Base-by-base conservation (phyloP, 2,329 filamentous ascomycete species). In the Monosporascus ibericus region DNA sequence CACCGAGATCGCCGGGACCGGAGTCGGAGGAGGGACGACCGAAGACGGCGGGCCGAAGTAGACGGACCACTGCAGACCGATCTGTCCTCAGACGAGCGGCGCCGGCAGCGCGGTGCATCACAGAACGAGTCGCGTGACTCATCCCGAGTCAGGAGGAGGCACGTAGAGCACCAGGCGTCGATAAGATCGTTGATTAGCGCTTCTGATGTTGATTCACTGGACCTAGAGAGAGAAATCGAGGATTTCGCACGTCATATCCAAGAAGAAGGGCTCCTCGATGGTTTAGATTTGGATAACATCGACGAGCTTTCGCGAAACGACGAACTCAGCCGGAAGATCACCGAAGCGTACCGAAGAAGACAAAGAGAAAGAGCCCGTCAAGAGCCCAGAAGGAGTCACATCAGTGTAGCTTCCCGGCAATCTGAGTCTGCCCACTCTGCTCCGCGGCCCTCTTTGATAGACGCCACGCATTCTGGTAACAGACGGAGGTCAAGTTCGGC, bases 231-330 rank as follows among this genome's bases (percentile, higher is more conserved):
- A 55, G 91, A 96, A 66, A 95, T 96, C 54, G 82, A 94, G 60
- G 90, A 94, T 55, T 95, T 96, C 62, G 81, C 95, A 59, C 82
- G 90, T 44, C 90, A 95, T 65, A 96, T 95, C 54, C 80, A 92
- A 60, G 87, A 92, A 58, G 90, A 96, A 64, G 91, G 92, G 0
- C 72, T 96, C 20, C 71, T 96, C 36, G 90, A 96, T 62, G 92
- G 90, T 18, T 84, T 96, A 47, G 92, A 96, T 65, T 73, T 96
- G 51, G 88, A 94, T 62, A 92, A 92, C 58, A 84, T 96, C 50
- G 91, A 92, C 56, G 42, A 46, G n/a, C 78, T 90, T 17, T 82
- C 76, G 48, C 88, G 91, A 63, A 90, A 96, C 65, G 91, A 96
- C 63, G 90, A 95, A 63, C 82, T 97, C 17, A 95, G 89, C 58